Conservation (phyloP, 2,329 filamentous ascomycete species). For the Hymenoscyphus fraxineus region DNA sequence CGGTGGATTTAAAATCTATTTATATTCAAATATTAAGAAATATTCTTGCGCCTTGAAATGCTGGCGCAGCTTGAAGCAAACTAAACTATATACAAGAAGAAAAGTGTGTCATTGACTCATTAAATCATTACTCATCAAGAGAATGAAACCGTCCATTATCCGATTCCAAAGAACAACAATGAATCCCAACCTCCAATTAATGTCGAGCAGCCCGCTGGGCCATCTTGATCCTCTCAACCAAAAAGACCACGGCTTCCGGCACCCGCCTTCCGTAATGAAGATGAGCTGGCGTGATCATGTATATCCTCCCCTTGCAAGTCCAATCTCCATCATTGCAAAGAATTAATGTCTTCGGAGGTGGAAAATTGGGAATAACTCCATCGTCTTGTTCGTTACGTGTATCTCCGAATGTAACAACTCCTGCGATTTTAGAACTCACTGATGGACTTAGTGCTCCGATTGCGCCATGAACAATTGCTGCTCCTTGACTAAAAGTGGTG, state of each 20-base stretch:
- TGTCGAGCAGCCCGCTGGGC: background rate
- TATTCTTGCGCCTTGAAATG: too few relatives aligned
- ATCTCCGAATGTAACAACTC: constrained; percentile 39
- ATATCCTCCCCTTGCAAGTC: constrained; percentile 44
- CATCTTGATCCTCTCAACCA: constrained; percentile 7
- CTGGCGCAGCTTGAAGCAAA: too few relatives aligned
- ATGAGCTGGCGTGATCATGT: constrained; percentile 38
- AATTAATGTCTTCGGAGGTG: constrained; percentile 36
- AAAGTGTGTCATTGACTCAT: too few relatives aligned
- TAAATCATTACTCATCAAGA: too few relatives aligned
- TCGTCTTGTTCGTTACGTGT: constrained; percentile 38
- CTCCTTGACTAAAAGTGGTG: constrained; percentile 36
- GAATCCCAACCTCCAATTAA: too few relatives aligned
- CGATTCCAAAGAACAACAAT: too few relatives aligned
- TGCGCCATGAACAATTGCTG: constrained; percentile 39
- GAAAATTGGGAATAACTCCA: constrained; percentile 34
- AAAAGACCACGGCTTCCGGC: constrained; percentile 36
- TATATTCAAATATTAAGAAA: too few relatives aligned
- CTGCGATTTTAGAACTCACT: constrained; percentile 33
- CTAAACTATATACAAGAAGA: too few relatives aligned
- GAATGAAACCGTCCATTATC: too few relatives aligned
- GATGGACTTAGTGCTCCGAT: constrained; percentile 31
- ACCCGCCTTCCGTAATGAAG: constrained; percentile 36
- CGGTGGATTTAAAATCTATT: too few relatives aligned
- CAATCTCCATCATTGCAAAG: constrained; percentile 46